These are phyloP conservation scores for Kodamaea kakaduensis DNA, from an alignment of 805 yeast species.

Conservation along the genomic window DNA sequence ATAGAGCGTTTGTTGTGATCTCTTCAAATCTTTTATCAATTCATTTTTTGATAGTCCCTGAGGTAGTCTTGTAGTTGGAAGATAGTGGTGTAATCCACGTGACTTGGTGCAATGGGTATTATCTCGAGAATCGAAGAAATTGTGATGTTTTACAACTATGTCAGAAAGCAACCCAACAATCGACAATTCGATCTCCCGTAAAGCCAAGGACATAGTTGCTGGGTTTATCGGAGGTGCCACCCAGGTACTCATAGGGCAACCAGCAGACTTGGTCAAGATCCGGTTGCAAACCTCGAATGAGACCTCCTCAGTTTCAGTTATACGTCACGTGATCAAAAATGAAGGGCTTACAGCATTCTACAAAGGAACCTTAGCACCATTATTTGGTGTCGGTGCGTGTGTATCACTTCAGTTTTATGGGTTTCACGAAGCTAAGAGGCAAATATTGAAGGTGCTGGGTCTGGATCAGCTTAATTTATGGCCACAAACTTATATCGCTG, in stretches of 20 bases:
- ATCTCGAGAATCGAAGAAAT: background rate
- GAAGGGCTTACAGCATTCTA: conserved; percentile 43
- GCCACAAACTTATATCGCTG: conserved; percentile 58
- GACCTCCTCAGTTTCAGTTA: conserved; percentile 29
- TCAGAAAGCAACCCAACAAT: too few species aligned
- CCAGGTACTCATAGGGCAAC: conserved; percentile 45
- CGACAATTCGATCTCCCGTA: conserved; percentile 35
- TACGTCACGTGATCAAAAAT: conserved; percentile 34
- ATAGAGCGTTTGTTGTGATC: too few species aligned
- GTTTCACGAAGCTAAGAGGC: conserved; percentile 65
- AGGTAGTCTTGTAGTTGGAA: too few species aligned
- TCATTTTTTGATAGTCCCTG: too few species aligned
- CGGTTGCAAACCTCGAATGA: conserved; percentile 37
- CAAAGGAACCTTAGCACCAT: conserved; percentile 43
- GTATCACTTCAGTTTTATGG: conserved; percentile 69
- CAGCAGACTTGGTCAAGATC: conserved; percentile 43
- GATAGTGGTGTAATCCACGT: too few species aligned
- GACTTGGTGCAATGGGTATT: conserved; percentile 7
- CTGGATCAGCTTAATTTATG: conserved; percentile 39
- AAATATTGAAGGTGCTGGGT: conserved; percentile 33
- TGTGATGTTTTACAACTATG: conserved; percentile 14
- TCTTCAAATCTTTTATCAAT: too few species aligned
- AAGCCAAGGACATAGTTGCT: conserved; percentile 40
- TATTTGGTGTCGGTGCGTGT: conserved; percentile 54
- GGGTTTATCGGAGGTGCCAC: conserved; percentile 47